Base-by-base conservation (phyloP, 169 alveolate species). In the Plasmodium coatneyi region DNA sequence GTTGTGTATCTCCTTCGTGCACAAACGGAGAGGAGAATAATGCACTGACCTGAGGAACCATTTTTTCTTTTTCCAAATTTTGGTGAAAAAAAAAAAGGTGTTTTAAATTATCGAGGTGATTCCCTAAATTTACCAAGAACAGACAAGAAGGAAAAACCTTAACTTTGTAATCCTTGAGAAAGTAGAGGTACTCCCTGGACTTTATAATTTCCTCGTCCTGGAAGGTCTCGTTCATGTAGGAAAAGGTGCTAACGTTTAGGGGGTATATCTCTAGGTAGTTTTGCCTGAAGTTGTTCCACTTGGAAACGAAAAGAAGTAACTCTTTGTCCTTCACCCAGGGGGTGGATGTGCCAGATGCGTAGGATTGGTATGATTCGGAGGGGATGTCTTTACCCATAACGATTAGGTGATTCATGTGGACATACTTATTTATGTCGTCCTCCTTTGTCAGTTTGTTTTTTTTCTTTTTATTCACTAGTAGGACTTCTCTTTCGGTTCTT, bases 241-340 rank as follows among this genome's bases (percentile, higher is more conserved):
- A 22, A 49, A 74, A 74, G 2, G 93, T 84, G 5, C 49, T 56
- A 12, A 84, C 16, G 22, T 56, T 84, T 54, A 84, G 28, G 22
- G 93, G 93, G 39, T n/a, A 84, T 66, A 84, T 84, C 80, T 84
- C 93, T 4, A 84, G 39, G 41, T 84, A 34, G 22, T 84, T 74
- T 30, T 72, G 43, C 39, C 36, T 84, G n/a, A 84, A 34, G 12
- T 28, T 6, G 43, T 28, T 84, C 93, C 93, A 84, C 10, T 84
- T 84, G 19, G 93, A 28, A 9, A 34, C 79, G 49, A 84, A 84
- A 3, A 84, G 36, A 6, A 84, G 66, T 19, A 84, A 49, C 10
- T 74, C 80, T 0, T 25, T 25, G n/a, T 84, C 34, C 16, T 84
- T 60, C 19, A 46, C n/a, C 32, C 52, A 72, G 10, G 28, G 0